phyloP scores from a whole-genome alignment of 495 filamentous ascomycete species.

The Xylaria scruposa region DNA sequence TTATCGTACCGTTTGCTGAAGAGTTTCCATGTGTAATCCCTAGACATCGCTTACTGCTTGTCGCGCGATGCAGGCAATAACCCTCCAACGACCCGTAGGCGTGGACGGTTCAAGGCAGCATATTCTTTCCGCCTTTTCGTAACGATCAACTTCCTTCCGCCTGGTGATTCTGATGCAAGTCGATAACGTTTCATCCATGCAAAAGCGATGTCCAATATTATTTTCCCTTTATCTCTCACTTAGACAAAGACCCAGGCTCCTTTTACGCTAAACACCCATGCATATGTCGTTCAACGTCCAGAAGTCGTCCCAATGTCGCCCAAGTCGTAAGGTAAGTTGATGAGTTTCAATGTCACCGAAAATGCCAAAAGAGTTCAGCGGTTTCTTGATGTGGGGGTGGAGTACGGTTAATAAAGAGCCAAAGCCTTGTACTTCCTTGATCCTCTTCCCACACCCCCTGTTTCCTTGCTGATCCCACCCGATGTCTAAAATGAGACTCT shows the following conservation, averaged over 20 bases:
- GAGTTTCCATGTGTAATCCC: not conserved
- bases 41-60: conserved; percentile 27
- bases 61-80: conserved; percentile 6
- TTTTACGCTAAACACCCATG: not conserved
- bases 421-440: not conserved
- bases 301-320: conserved; percentile 1
- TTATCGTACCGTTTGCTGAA: conserved; percentile 16
- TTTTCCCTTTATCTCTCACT: not conserved
- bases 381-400: conserved; percentile 23
- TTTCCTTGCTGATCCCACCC: conserved; percentile 15
- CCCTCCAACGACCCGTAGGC: conserved; percentile 19
- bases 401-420: conserved; percentile 18
- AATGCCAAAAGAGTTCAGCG: conserved; percentile 2
- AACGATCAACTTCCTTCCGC: not conserved
- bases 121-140: conserved; percentile 10
- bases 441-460: conserved; percentile 8
- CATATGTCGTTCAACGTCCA: not conserved
- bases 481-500: conserved; percentile 11
- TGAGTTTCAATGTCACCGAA: conserved; percentile 15
- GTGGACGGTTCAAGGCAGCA: conserved; percentile 11
- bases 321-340: not conserved
- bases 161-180: not conserved
- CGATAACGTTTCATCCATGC: not conserved
- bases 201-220: not conserved
- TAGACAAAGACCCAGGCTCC: not conserved